Evolutionary conservation across 805 yeast species (phyloP), one percentile per base, ranked within the genome.

Genomic region (Scheffersomyces spartinae): DNA sequence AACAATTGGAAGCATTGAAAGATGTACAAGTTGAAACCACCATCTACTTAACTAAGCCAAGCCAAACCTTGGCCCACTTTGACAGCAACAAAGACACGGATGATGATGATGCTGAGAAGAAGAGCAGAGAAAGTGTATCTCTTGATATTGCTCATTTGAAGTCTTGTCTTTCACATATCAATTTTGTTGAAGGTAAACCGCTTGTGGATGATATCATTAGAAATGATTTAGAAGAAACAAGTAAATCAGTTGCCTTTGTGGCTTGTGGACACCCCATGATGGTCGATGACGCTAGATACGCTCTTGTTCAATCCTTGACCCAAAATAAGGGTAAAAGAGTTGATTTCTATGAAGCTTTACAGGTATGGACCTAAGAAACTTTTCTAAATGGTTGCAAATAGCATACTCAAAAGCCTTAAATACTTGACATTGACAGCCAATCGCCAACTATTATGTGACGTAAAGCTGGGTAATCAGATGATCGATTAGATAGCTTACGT

Each of bases 321-420:
- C 49, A 56, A 17, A 33, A 47, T 15, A 49, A 52, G 26, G 45
- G 60, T 9, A 55, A 63, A 25, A 61, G 80, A 22, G 66, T 80
- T 11, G 86, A 77, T 33, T 74, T 74, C 40, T 74, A 61, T 42
- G 94, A 83, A 44, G 86, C 79, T 42, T 62, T 77, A 25, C 84
- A 78, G 51, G 60, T 66, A 9, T 81, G 94, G 93, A 54, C 63
- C 1, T 56, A 35, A 33, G n/a, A n/a, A n/a, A n/a, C n/a, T n/a
- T n/a, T n/a, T n/a, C n/a, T n/a, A n/a, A n/a, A n/a, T n/a, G n/a
- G n/a, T n/a, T n/a, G n/a, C n/a, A n/a, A n/a, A n/a, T n/a, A n/a
- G n/a, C n/a, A n/a, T n/a, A n/a, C n/a, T n/a, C n/a, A n/a, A n/a
- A n/a, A n/a, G n/a, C n/a, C n/a, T n/a, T n/a, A n/a, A n/a, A n/a